Percentiles rank a stretch among this genome's conserved stretches.
These are phyloP conservation scores for Hippophae gyantsensis DNA, from an alignment of 306 rosid species.

Conservation along the genomic window DNA sequence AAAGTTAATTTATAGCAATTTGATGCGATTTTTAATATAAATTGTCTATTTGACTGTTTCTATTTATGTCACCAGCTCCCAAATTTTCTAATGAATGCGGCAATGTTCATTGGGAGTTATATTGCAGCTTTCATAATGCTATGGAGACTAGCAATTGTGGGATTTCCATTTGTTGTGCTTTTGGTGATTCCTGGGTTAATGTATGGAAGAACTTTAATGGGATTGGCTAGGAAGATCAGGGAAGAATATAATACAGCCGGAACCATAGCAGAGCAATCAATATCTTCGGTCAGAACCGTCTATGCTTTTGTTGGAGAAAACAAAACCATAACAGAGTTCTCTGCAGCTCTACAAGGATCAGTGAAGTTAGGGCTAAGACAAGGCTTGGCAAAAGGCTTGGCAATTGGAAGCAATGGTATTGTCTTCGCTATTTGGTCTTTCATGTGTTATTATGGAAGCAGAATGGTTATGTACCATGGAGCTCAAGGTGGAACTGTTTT, in stretches of 20 bases:
- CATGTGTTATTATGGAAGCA: slow-evolving; percentile 70
- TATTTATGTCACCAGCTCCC: slow-evolving; percentile 39
- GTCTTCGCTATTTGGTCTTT: slow-evolving; percentile 88
- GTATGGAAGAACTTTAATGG: slow-evolving; percentile 70
- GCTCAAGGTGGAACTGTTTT: slow-evolving; percentile 82
- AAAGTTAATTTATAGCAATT: no score
- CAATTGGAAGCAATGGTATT: slow-evolving; percentile 79
- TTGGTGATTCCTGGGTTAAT: slow-evolving; percentile 76
- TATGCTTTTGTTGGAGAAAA: slow-evolving; percentile 76
- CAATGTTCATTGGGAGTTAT: slow-evolving; percentile 66
- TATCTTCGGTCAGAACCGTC: slow-evolving; percentile 79
- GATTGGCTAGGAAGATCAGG: slow-evolving; percentile 50
- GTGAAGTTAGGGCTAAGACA: slow-evolving; percentile 70
- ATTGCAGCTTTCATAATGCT: slow-evolving; percentile 51
- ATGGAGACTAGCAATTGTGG: slow-evolving; percentile 74
- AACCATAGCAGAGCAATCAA: slow-evolving; percentile 66
- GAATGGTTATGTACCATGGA: slow-evolving; percentile 84
- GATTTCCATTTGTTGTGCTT: slow-evolving; percentile 60
- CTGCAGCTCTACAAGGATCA: slow-evolving; percentile 55
- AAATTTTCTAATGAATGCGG: slow-evolving; percentile 57
- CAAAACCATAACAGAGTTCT: slow-evolving; percentile 55
- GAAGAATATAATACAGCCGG: slow-evolving; percentile 68
- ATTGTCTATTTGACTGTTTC: background rate
- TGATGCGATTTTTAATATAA: no score
- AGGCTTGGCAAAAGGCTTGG: slow-evolving; percentile 85